Percentiles rank a stretch among this genome's conserved stretches.
phyloP scores from a whole-genome alignment of 345 rosid species.

The Linum usitatissimum region DNA sequence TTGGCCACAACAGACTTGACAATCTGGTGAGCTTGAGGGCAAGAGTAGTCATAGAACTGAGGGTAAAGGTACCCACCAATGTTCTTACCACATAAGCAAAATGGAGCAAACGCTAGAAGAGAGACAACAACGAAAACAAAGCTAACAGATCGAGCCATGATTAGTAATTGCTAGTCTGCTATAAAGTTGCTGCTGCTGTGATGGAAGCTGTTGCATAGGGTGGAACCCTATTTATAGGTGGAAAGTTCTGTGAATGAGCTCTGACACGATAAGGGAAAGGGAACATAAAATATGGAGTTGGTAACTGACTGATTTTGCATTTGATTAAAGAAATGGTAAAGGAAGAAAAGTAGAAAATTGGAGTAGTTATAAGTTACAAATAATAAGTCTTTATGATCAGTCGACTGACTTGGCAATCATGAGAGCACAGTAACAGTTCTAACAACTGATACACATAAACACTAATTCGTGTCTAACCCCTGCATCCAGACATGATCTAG shows the following conservation, averaged over 20 bases:
- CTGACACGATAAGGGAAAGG: slow-evolving; percentile 10
- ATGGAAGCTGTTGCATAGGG: slow-evolving; percentile 7
- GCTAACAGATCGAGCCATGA: slow-evolving; percentile 31
- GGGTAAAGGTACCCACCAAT: slow-evolving; percentile 27
- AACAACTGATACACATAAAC: not conserved
- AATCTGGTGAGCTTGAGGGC: slow-evolving; percentile 19
- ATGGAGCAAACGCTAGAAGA: slow-evolving; percentile 42
- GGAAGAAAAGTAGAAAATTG: slow-evolving; percentile 17
- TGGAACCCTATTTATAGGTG: slow-evolving; percentile 25
- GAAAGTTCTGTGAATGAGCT: slow-evolving; percentile 10
- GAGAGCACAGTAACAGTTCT: slow-evolving; percentile 2
- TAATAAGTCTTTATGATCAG: not conserved
- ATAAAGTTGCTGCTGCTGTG: slow-evolving; percentile 13
- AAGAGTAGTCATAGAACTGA: slow-evolving; percentile 21
- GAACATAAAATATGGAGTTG: slow-evolving; percentile 29
- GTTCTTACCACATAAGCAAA: slow-evolving; percentile 26
- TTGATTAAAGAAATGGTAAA: not conserved
- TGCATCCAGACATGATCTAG: too few relatives aligned
- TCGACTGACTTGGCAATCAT: not conserved
- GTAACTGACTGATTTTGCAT: slow-evolving; percentile 18
- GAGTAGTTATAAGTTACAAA: slow-evolving; percentile 25
- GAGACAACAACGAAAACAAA: slow-evolving; percentile 23
- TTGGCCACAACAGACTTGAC: slow-evolving; percentile 23
- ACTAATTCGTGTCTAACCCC: too few relatives aligned
- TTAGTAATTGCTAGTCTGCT: not conserved